Base-by-base conservation (phyloP, 805 yeast genomes). In the Cyberlindnera euphorbiiphila region DNA sequence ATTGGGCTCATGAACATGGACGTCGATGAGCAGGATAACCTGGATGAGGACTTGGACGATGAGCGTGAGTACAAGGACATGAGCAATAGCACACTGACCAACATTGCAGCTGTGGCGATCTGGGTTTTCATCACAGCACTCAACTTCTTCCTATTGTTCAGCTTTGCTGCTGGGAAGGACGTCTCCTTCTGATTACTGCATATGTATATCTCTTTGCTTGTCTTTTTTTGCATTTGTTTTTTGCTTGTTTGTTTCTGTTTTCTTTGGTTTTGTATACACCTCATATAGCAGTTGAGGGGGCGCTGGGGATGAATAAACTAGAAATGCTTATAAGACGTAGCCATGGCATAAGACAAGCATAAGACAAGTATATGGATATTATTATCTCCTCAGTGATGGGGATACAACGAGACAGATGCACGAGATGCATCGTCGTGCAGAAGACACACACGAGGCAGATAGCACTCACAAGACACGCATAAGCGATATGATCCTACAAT, bases 111-210 rank as follows among this genome's bases (percentile, higher is more conserved):
- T 0, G 56, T 76, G 1, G 16, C 67, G 1, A 72, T 88, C 5
- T 88, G 96, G 93, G 44, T 75, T 1, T 71, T 81, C 35, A 76
- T 89, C 22, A 64, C 83, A 1, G 69, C 69, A 12, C 66, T 87
- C 49, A 89, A 89, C 56, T 70, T 83, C 34, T 88, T 82, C 54
- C 57, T 77, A 45, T 51, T 77, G 31, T 61, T 71, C 14, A 67
- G 73, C 39, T 64, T 76, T 26, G 69, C 76, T 6, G 47, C 59
- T 19, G 76, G 76, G 11, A 60, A 68, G 45, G 69, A 65, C 26
- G 65, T 64, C 9, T 60, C 59, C 30, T 49, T 65, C 24, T 63
- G 50, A 36, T 22, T 11, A 12, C 18, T 10, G 18, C 10, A n/a
- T 18, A 13, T 9, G 16, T 14, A 25, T 33, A 6, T 25, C 28